Evolutionary conservation across 2,329 filamentous ascomycete genomes (phyloP), one percentile per base, ranked within the genome.

Genomic region (Xylaria sp.): DNA sequence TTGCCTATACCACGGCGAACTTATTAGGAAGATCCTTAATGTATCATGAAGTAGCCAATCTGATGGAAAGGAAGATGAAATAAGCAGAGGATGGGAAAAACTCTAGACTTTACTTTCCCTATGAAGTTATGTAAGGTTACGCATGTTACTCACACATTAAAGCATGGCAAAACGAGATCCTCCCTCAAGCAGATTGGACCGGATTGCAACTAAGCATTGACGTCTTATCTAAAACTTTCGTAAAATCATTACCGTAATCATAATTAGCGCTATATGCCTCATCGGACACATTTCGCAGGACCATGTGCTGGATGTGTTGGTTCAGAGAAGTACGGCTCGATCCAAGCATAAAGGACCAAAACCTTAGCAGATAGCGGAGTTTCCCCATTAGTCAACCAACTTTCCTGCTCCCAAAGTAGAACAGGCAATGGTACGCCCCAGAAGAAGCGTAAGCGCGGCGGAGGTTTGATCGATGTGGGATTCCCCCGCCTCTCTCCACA

Each of bases 331-430:
- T 35, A 10, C 32, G 10, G 32, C 32, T 35, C 6, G n/a, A n/a
- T n/a, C n/a, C n/a, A n/a, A n/a, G n/a, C n/a, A 35, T 10, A 35
- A 35, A 35, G 32, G 32, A 9, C 10, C 32, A 35, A 35, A 35
- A 35, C 10, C 32, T 35, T 35, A 35, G 32, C 32, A 21, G 6
- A 47, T 23, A 48, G 57, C 65, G 65, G 65, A 50, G 54, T 32
- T 68, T 60, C 65, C 65, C 23, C 18, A 64, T 68, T 57, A 23
- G 60, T 54, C 18, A 23, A 42, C 18, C 9, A 47, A 8, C n/a
- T 27, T 13, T 37, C 55, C n/a, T 23, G n/a, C 5, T n/a, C 13
- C 60, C 32, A 25, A 18, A n/a, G n/a, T n/a, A n/a, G n/a, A n/a
- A n/a, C 32, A 42, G 47, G 55, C 25, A 5, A 40, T 44, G 29